phyloP scores from a whole-genome alignment of 164 flowering plant species.

The Dillenia turbinata region DNA sequence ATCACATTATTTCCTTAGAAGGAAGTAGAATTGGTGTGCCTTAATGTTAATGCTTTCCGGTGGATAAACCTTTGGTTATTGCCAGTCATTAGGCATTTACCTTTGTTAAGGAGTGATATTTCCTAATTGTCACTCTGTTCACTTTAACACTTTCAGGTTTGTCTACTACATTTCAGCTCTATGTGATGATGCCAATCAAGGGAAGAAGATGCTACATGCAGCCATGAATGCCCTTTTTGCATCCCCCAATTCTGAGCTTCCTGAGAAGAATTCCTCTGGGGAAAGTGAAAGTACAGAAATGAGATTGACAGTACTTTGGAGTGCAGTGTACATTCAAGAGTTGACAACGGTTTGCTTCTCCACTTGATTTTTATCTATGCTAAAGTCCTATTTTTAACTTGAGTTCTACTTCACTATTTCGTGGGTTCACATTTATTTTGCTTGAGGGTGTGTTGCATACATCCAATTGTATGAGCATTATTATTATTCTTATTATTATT shows the following conservation, averaged over 20 bases:
- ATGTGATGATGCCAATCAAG: conserved; percentile 55
- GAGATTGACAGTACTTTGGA: conserved; percentile 68
- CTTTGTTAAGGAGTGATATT: too few species aligned
- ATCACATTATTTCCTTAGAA: too few species aligned
- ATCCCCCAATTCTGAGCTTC: conserved; percentile 21
- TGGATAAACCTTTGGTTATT: too few species aligned
- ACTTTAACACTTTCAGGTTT: conserved; percentile 49
- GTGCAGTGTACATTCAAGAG: conserved; percentile 68
- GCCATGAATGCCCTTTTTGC: conserved; percentile 51
- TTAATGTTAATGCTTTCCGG: too few species aligned
- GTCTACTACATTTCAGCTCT: conserved; percentile 64
- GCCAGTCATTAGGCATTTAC: too few species aligned
- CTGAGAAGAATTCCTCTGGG: conserved; percentile 22
- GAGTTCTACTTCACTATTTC: too few species aligned
- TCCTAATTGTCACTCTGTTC: not conserved
- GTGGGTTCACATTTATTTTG: too few species aligned
- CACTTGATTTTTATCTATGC: not conserved
- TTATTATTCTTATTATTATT: too few species aligned
- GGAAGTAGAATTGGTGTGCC: too few species aligned
- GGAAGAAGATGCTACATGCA: conserved; percentile 50
- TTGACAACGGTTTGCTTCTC: conserved; percentile 40
- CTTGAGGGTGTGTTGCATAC: too few species aligned
- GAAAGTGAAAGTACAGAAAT: conserved; percentile 20
- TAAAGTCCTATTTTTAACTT: too few species aligned
- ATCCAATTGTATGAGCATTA: too few species aligned